Conservation (phyloP, 805 yeast species). For the Starmerella floricola region DNA sequence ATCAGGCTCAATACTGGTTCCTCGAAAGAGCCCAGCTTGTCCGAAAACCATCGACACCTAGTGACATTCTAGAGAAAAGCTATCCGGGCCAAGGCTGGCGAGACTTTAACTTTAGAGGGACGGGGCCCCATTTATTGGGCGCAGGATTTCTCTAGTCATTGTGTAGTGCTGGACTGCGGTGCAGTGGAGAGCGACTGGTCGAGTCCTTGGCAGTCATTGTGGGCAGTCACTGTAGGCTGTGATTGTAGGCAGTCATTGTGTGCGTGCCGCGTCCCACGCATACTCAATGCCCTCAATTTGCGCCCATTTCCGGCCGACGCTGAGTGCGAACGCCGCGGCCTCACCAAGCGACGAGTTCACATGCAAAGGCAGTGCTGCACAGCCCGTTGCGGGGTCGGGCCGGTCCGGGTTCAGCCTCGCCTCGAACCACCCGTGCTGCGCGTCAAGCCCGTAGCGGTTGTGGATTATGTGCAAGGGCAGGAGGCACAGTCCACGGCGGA, state of each 20-base stretch:
- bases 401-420: constrained; percentile 18
- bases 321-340: constrained; percentile 32
- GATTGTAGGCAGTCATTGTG: neutral
- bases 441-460: constrained; percentile 18
- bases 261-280: constrained; percentile 23
- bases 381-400: constrained; percentile 29
- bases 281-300: constrained; percentile 23
- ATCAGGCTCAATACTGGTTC: too few relatives aligned
- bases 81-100: too few relatives aligned
- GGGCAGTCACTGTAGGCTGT: too few relatives aligned
- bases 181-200: too few relatives aligned
- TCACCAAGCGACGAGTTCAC: constrained; percentile 31
- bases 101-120: too few relatives aligned
- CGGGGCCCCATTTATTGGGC: too few relatives aligned
- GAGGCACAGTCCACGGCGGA: constrained; percentile 23
- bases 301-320: constrained; percentile 32
- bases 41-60: too few relatives aligned
- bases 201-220: neutral
- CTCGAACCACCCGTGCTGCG: constrained; percentile 13
- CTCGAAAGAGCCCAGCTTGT: too few relatives aligned
- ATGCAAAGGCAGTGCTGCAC: constrained; percentile 30
- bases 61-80: too few relatives aligned
- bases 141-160: too few relatives aligned
- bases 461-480: constrained; percentile 20
- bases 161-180: too few relatives aligned